These are phyloP conservation scores for Xylaria multiplex DNA, from an alignment of 2,329 filamentous ascomycete genomes.

Conservation along the genomic window DNA sequence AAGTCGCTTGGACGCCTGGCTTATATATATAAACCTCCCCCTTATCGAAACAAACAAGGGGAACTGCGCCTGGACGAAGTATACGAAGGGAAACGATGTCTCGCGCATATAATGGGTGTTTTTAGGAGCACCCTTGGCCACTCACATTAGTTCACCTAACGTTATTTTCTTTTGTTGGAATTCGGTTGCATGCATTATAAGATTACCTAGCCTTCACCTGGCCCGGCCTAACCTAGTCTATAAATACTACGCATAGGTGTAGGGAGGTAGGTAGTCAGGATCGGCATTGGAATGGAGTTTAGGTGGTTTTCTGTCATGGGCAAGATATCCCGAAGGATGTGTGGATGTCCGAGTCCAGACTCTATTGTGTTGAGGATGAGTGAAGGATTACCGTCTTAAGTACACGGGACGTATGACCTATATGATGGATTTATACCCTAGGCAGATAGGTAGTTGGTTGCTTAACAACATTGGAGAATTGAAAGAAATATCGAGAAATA, in stretches of 20 bases:
- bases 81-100: constrained; percentile 4
- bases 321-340: constrained; percentile 19
- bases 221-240: neutral
- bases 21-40: neutral
- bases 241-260: neutral
- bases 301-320: neutral
- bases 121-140: neutral
- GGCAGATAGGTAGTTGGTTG: constrained; percentile 7
- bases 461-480: neutral
- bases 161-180: constrained; percentile 23
- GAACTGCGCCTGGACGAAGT: neutral
- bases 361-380: neutral
- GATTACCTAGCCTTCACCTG: constrained; percentile 9
- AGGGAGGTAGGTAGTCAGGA: constrained; percentile 5
- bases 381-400: constrained; percentile 3
- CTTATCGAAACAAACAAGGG: neutral
- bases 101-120: neutral
- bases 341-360: neutral
- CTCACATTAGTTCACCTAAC: neutral
- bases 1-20: neutral
- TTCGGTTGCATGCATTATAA: constrained; percentile 15
- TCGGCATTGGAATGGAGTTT: constrained; percentile 24
- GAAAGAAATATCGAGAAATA: neutral
- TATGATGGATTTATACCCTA: constrained; percentile 26
- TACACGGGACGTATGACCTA: constrained; percentile 9